phyloP scores from a whole-genome alignment of 169 alveolate species.

The Haemoproteus tartakovskyi region DNA sequence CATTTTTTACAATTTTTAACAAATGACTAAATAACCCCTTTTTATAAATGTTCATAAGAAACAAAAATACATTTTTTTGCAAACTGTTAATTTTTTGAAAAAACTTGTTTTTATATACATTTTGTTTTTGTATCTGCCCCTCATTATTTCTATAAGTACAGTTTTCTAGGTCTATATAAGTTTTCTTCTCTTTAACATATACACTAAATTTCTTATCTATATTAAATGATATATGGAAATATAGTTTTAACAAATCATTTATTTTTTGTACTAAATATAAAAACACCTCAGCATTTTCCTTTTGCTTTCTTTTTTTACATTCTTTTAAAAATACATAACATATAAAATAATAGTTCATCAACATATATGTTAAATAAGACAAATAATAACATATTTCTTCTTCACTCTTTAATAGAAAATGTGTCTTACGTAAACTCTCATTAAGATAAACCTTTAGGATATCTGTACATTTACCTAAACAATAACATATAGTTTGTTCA shows the following conservation, averaged over 20 bases:
- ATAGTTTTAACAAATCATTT: slow-evolving; percentile 8
- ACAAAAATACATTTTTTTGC: neutral
- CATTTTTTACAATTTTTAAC: neutral
- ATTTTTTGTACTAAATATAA: slow-evolving; percentile 1
- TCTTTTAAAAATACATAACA: slow-evolving; percentile 10
- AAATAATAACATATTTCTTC: slow-evolving; percentile 13
- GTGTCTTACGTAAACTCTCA: neutral
- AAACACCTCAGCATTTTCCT: neutral
- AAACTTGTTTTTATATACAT: slow-evolving; percentile 2
- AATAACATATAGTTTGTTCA: too few relatives aligned
- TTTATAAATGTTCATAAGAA: slow-evolving; percentile 20
- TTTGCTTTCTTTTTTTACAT: neutral
- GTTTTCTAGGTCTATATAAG: slow-evolving; percentile 15
- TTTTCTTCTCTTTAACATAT: neutral
- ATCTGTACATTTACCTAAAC: neutral
- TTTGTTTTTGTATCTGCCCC: neutral
- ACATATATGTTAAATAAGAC: slow-evolving; percentile 2
- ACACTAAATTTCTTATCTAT: slow-evolving; percentile 2
- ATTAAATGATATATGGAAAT: neutral
- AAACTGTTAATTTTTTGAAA: slow-evolving; percentile 7
- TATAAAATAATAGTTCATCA: slow-evolving; percentile 22
- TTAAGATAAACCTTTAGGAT: neutral
- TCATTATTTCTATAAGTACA: neutral
- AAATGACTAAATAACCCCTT: slow-evolving; percentile 14
- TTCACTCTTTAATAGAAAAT: neutral